Evolutionary conservation across 1,284 basidiomycete species (phyloP).

Genomic region (Xerocomus amazonicus): DNA sequence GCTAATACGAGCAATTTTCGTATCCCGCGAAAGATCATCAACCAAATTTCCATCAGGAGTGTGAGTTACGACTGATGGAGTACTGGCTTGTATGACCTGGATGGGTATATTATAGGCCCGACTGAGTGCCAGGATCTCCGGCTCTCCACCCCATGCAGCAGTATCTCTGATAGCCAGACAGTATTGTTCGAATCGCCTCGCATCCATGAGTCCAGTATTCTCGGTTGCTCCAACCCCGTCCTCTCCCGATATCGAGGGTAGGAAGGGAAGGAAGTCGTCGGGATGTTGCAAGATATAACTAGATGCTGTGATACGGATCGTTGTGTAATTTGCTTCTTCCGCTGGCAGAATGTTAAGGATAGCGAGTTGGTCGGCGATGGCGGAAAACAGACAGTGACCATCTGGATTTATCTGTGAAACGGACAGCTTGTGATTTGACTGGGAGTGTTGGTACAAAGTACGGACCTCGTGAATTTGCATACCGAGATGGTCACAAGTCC

Average conservation of each 20-base stretch:
- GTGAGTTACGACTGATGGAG: constrained; percentile 82
- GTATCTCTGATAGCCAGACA: constrained; percentile 81
- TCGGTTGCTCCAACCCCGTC: constrained; percentile 69
- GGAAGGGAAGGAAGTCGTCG: constrained; percentile 93
- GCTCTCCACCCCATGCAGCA: constrained; percentile 95
- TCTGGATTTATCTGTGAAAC: constrained; percentile 79
- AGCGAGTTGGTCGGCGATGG: constrained; percentile 85
- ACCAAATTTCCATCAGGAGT: constrained; percentile 43
- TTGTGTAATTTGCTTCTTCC: constrained; percentile 53
- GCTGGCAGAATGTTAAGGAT: constrained; percentile 58
- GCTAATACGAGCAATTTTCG: constrained; percentile 69
- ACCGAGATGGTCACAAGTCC: constrained; percentile 64
- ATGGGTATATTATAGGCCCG: constrained; percentile 85
- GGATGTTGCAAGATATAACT: constrained; percentile 81
- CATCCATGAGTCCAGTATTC: constrained; percentile 67
- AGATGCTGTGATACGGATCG: constrained; percentile 71
- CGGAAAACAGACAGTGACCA: constrained; percentile 93
- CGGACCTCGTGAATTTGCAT: constrained; percentile 71
- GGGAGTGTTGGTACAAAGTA: constrained; percentile 3
- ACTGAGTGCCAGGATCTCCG: constrained; percentile 90
- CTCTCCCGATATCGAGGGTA: constrained; percentile 75
- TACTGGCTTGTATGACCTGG: constrained; percentile 85
- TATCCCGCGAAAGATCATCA: constrained; percentile 37
- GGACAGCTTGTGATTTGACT: constrained; percentile 6
- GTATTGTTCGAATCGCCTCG: constrained; percentile 70